phyloP scores from a whole-genome alignment of 2,329 filamentous ascomycete species.

The Allantophomopsis lycopodina region DNA sequence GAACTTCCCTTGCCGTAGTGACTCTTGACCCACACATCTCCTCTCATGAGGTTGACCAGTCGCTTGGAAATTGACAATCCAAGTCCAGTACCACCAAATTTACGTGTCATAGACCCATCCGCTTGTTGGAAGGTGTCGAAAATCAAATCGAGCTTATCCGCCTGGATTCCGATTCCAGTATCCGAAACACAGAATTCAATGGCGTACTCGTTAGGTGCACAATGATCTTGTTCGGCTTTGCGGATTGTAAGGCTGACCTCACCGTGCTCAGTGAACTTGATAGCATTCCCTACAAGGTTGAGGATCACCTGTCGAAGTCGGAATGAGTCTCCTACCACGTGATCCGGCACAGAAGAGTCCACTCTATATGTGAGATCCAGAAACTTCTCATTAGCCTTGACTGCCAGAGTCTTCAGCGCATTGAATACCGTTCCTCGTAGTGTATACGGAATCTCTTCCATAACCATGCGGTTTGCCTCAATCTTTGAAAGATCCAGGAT shows the following conservation, averaged over 20 bases:
- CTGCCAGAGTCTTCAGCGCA: conserved; percentile 88
- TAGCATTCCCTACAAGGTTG: conserved; percentile 93
- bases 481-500: conserved; percentile 67
- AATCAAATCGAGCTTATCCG: conserved; percentile 90
- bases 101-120: conserved; percentile 88
- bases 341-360: conserved; percentile 84
- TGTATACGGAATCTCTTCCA: conserved; percentile 95
- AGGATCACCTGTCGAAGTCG: conserved; percentile 91
- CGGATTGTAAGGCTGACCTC: conserved; percentile 92
- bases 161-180: conserved; percentile 91
- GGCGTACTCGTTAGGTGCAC: conserved; percentile 64
- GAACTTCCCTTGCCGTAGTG: conserved; percentile 82
- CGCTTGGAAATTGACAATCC: conserved; percentile 92
- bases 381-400: conserved; percentile 93
- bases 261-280: conserved; percentile 96
- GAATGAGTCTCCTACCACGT: conserved; percentile 94
- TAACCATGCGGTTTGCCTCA: conserved; percentile 94
- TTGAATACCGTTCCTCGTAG: conserved; percentile 93
- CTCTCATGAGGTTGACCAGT: conserved; percentile 90
- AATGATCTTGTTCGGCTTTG: conserved; percentile 50
- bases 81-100: conserved; percentile 89
- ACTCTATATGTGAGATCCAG: conserved; percentile 88
- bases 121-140: conserved; percentile 99
- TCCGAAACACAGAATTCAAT: conserved; percentile 95
- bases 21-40: conserved; percentile 91